Conservation (phyloP, 2,329 filamentous ascomycete genomes). For the Ophiosphaerella korrae region DNA sequence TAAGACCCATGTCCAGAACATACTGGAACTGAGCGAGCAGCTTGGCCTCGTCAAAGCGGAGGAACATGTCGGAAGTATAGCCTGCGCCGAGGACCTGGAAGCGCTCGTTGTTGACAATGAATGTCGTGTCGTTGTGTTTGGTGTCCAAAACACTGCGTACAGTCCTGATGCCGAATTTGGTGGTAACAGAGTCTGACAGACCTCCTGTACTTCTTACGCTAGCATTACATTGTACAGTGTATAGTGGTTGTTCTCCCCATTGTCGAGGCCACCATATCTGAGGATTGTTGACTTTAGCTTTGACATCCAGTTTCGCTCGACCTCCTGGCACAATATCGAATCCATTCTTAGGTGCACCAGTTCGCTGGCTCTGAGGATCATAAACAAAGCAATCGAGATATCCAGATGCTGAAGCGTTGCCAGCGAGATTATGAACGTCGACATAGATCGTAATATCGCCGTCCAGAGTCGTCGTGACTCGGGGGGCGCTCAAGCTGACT, state of each 20-base stretch:
- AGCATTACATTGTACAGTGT: slow-evolving; percentile 45
- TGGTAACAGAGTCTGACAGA: slow-evolving; percentile 44
- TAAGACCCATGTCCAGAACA: slow-evolving; percentile 65
- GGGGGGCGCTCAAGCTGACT: slow-evolving; percentile 46
- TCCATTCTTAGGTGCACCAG: not conserved
- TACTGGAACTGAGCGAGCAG: slow-evolving; percentile 59
- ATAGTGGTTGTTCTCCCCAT: slow-evolving; percentile 64
- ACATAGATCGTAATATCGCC: slow-evolving; percentile 26
- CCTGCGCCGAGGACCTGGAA: slow-evolving; percentile 67
- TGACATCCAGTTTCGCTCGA: slow-evolving; percentile 1
- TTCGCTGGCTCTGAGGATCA: slow-evolving; percentile 6
- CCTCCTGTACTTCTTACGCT: slow-evolving; percentile 14
- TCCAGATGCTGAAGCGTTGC: slow-evolving; percentile 2
- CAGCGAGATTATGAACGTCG: slow-evolving; percentile 27
- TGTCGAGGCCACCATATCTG: slow-evolving; percentile 66
- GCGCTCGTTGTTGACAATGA: slow-evolving; percentile 60
- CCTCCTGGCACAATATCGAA: slow-evolving; percentile 5
- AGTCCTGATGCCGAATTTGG: slow-evolving; percentile 60
- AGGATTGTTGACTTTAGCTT: slow-evolving; percentile 48
- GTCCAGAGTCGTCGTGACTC: slow-evolving; percentile 23
- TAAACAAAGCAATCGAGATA: slow-evolving; percentile 19
- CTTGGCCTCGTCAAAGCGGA: slow-evolving; percentile 59
- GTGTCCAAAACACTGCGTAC: slow-evolving; percentile 58
- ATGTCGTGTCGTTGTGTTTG: slow-evolving; percentile 59
- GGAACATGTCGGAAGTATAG: slow-evolving; percentile 66